phyloP scores from a whole-genome alignment of 768 basidiomycete genomes.

The Leucocoprinus birnbaumii region DNA sequence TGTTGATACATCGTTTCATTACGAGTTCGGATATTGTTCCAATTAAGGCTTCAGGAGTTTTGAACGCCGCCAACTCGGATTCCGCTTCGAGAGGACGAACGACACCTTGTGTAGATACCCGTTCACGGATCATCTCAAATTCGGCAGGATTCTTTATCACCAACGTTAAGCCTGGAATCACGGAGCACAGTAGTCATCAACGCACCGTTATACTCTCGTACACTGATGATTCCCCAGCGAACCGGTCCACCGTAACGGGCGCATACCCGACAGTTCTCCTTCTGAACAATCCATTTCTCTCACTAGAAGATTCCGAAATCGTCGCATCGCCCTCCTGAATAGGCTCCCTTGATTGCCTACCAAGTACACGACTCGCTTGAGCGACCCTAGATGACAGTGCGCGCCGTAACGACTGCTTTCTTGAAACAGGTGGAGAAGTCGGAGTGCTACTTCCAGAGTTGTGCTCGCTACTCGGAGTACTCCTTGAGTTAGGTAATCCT shows the following conservation, averaged over 20 bases:
- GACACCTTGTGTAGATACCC: slow-evolving; percentile 80
- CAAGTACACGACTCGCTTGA: slow-evolving; percentile 15
- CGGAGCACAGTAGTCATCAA: background rate
- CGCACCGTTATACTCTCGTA: slow-evolving; percentile 52
- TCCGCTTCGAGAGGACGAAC: slow-evolving; percentile 80
- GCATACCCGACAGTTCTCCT: background rate
- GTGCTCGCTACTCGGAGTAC: background rate
- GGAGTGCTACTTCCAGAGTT: background rate
- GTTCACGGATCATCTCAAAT: slow-evolving; percentile 84
- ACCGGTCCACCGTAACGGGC: slow-evolving; percentile 21
- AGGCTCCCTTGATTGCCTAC: slow-evolving; percentile 11
- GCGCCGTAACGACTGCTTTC: slow-evolving; percentile 21
- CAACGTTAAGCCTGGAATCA: background rate
- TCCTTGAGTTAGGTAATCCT: background rate
- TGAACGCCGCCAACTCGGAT: slow-evolving; percentile 61
- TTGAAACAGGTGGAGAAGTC: background rate
- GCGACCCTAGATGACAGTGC: slow-evolving; percentile 18
- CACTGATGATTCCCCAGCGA: slow-evolving; percentile 60
- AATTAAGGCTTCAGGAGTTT: slow-evolving; percentile 60
- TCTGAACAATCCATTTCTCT: background rate
- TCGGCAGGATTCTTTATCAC: slow-evolving; percentile 31
- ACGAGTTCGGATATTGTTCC: slow-evolving; percentile 75
- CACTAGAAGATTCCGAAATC: background rate
- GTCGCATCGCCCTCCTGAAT: background rate
- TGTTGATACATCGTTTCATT: slow-evolving; percentile 73